Percentiles rank a stretch among this genome's conserved stretches.
Conservation (phyloP, 495 filamentous ascomycete genomes). For the Penicillium taxi region DNA sequence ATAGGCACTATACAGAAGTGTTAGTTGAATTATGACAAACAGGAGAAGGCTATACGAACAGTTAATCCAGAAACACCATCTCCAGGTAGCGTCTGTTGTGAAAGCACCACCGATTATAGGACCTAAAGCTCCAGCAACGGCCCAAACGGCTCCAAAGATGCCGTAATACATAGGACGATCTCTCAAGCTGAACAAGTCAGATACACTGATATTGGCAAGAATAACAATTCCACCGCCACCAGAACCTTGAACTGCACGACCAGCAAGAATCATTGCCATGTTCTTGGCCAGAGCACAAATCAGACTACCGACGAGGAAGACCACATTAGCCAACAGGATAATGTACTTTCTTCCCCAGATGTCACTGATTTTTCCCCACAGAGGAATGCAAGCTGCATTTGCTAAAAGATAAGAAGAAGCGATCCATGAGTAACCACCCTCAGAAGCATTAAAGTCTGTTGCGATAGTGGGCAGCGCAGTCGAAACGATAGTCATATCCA, state of each 20-base stretch:
- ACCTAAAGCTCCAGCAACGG: conserved; percentile 62
- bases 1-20: conserved; percentile 48
- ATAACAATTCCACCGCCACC: conserved; percentile 77
- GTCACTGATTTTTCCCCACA: conserved; percentile 80
- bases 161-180: conserved; percentile 57
- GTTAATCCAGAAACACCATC: conserved; percentile 61
- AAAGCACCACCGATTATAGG: conserved; percentile 73
- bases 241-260: conserved; percentile 72
- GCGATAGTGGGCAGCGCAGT: conserved; percentile 58
- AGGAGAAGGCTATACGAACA: conserved; percentile 26
- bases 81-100: conserved; percentile 54
- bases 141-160: conserved; percentile 64
- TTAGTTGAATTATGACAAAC: conserved; percentile 6
- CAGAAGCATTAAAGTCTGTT: conserved; percentile 49
- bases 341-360: conserved; percentile 83
- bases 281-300: conserved; percentile 59
- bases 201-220: conserved; percentile 73
- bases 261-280: conserved; percentile 68
- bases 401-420: conserved; percentile 63
- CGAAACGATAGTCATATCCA: conserved; percentile 49
- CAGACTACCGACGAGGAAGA: conserved; percentile 72
- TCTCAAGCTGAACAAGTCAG: conserved; percentile 69
- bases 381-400: conserved; percentile 57
- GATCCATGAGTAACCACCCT: conserved; percentile 71
- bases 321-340: conserved; percentile 58